Base-by-base conservation (phyloP, 2,329 filamentous ascomycete species). In the Beauveria scarabaeidicola region DNA sequence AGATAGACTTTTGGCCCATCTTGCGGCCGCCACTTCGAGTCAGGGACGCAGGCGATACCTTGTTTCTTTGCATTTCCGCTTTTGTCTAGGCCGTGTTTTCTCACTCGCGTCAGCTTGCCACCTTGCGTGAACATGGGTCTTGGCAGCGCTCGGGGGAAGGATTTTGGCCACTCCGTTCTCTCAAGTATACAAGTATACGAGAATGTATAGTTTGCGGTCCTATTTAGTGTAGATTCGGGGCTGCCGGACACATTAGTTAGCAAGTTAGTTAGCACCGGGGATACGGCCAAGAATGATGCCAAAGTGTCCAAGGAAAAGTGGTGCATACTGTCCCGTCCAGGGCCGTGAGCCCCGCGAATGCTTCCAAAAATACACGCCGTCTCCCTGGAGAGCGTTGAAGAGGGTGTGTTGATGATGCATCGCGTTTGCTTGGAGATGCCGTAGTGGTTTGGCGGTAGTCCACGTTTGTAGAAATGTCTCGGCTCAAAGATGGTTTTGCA, bases 401-500 rank as follows among this genome's bases (percentile, higher is more conserved):
- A 52, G 40, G 56, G 56, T 59, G 56, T 59, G 48, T 48, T 59
- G 48, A 59, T 52, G 56, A 46, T 46, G 40, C 48, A 52, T 52
- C 41, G 48, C 40, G 56, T 59, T 59, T 59, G 48, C 56, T 43
- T n/a, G 23, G 29, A 32, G 46, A 36, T 57, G 50, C 44, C 17
- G 32, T 15, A 23, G 19, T 36, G 11, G 13, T 56, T 29, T 38
- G 13, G 19, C 41, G 13, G 55, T 25, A 52, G 43, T 43, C 55
- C 55, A 52, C 55, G 55, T 52, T 36, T 58, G 55, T 43, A 58
- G 47, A 58, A 27, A 58, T 58, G 55, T 58, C 55, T 58, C 27
- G 38, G 47, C 9, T 40, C 13, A 44, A 21, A 11, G 7, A 38
- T 27, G 41, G 15, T 11, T 11, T 7, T 15, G 36, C 23, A 13